Conservation (phyloP, 305 asterid genomes). For the Ruellia speciosa region DNA sequence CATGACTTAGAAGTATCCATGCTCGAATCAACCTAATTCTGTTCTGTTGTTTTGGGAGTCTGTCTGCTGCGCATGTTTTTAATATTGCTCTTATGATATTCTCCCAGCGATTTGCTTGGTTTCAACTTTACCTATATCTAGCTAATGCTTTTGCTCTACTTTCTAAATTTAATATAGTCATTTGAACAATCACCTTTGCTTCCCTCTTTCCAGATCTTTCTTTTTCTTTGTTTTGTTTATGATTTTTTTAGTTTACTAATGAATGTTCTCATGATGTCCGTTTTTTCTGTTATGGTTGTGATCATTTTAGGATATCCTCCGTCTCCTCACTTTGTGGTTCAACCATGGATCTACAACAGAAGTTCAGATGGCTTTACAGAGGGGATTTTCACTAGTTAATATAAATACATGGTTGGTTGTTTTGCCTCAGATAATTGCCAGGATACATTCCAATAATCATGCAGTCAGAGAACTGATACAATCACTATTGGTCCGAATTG, state of each 20-base stretch:
- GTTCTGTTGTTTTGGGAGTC: not conserved
- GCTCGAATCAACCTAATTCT: not conserved
- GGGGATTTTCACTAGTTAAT: constrained; percentile 86
- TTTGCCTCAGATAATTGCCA: constrained; percentile 96
- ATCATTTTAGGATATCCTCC: constrained; percentile 78
- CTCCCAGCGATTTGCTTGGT: too few relatives aligned
- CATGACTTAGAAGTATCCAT: not conserved
- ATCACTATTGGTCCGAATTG: constrained; percentile 86
- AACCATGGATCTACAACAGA: constrained; percentile 96
- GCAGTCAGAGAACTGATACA: constrained; percentile 94
- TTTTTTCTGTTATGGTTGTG: constrained; percentile 17
- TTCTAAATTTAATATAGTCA: too few relatives aligned
- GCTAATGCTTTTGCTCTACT: too few relatives aligned
- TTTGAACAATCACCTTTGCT: not conserved
- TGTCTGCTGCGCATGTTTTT: too few relatives aligned
- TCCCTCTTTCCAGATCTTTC: not conserved
- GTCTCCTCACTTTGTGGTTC: constrained; percentile 98
- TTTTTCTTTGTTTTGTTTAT: constrained; percentile 7
- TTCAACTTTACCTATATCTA: too few relatives aligned
- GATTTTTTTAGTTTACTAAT: constrained; percentile 3
- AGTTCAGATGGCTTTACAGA: constrained; percentile 92
- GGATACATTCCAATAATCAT: constrained; percentile 92
- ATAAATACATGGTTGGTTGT: constrained; percentile 99
- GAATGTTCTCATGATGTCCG: not conserved
- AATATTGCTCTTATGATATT: too few relatives aligned